These are phyloP conservation scores for Aspergillus kassunensis DNA, from an alignment of 495 filamentous ascomycete genomes.

Conservation along the genomic window DNA sequence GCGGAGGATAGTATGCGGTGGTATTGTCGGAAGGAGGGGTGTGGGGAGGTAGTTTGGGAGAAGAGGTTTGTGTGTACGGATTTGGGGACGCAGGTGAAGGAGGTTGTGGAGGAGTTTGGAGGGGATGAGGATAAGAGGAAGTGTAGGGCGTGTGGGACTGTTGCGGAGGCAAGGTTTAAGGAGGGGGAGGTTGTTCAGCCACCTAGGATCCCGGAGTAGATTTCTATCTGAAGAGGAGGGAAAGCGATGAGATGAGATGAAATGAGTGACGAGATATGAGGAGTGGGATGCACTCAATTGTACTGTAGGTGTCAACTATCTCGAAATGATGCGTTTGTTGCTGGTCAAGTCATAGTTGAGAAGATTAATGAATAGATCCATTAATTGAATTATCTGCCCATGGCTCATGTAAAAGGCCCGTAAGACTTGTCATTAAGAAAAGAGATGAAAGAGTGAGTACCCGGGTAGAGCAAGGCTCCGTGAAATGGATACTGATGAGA, in stretches of 20 bases:
- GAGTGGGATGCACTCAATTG: not conserved
- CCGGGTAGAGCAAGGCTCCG: not conserved
- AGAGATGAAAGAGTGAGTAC: constrained; percentile 9
- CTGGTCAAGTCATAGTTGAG: too few relatives aligned
- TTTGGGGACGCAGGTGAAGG: constrained; percentile 95
- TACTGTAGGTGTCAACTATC: not conserved
- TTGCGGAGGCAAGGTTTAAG: constrained; percentile 53
- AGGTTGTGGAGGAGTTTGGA: constrained; percentile 80
- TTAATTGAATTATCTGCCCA: constrained; percentile 11
- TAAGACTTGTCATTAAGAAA: not conserved
- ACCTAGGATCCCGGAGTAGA: constrained; percentile 30
- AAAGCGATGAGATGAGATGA: not conserved
- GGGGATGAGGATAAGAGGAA: constrained; percentile 65
- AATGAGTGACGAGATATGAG: constrained; percentile 5
- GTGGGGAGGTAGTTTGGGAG: constrained; percentile 75
- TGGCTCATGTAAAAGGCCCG: too few relatives aligned
- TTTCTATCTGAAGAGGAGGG: not conserved
- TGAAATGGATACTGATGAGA: constrained; percentile 4
- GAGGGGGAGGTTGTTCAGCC: constrained; percentile 45
- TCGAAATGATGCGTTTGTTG: too few relatives aligned
- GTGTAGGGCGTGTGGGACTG: constrained; percentile 71
- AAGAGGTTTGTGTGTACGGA: constrained; percentile 84
- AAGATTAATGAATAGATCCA: not conserved
- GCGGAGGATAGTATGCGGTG: constrained; percentile 79
- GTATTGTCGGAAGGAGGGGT: constrained; percentile 58